Evolutionary conservation across 2,329 filamentous ascomycete genomes (phyloP).

Genomic region (Beauveria australis): DNA sequence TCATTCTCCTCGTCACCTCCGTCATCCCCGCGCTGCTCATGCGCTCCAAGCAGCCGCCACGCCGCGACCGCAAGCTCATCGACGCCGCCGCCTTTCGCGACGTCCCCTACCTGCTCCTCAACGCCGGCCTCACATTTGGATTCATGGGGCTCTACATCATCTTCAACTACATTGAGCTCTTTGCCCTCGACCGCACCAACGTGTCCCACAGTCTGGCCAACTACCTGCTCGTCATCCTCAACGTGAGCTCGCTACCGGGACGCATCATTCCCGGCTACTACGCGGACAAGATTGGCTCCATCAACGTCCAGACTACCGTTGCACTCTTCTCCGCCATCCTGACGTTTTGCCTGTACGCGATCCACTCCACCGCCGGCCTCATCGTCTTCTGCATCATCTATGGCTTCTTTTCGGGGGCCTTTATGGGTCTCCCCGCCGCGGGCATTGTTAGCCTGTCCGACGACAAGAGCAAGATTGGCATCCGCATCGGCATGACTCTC

Average conservation of each 20-base stretch:
- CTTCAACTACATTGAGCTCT: conserved; percentile 40
- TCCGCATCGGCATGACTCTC: conserved; percentile 28
- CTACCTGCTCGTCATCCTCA: conserved; percentile 43
- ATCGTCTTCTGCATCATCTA: conserved; percentile 35
- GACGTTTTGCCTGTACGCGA: conserved; percentile 32
- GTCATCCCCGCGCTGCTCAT: conserved; percentile 29
- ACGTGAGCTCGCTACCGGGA: conserved; percentile 40
- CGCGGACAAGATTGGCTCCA: conserved; percentile 32
- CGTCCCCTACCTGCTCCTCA: conserved; percentile 28
- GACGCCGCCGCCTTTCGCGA: conserved; percentile 29
- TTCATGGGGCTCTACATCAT: conserved; percentile 40
- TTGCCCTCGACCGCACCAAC: conserved; percentile 35
- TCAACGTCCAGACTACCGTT: conserved; percentile 30
- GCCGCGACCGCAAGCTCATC: conserved; percentile 17
- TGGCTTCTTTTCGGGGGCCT: conserved; percentile 36
- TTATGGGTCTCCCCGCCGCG: conserved; percentile 35
- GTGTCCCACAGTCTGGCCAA: conserved; percentile 25
- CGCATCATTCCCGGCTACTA: conserved; percentile 38
- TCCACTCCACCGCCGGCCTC: conserved; percentile 26
- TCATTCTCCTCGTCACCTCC: conserved; percentile 32
- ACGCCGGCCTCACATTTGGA: conserved; percentile 27
- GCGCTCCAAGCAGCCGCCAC: conserved; percentile 11
- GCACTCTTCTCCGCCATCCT: conserved; percentile 26
- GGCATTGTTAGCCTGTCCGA: conserved; percentile 28
- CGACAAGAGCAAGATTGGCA: conserved; percentile 28